Base-by-base conservation (phyloP, 345 rosid genomes). In the Syzygium grande region DNA sequence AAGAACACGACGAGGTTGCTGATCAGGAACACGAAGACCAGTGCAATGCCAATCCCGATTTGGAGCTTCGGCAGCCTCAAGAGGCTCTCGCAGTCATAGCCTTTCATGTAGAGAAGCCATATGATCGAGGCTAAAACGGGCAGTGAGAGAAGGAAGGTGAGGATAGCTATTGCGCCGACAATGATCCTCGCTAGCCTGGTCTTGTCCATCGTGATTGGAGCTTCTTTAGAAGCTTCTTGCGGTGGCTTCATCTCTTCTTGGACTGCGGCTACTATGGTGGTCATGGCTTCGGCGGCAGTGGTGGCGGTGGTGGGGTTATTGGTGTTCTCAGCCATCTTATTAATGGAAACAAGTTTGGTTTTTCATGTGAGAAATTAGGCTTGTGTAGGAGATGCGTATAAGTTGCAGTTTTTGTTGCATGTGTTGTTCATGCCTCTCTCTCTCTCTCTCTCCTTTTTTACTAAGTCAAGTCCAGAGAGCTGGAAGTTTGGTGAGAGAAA, bases 101-200 rank as follows among this genome's bases (percentile, higher is more conserved):
- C 92, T 85, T 92, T 93, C 97, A 96, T 96, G 94, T 91, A 94
- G 7, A 96, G 88, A 17, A 95, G 90, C 96, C 96, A 94, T 25
- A 93, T 90, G 27, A 89, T 93, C 16, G 92, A 91, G 21, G 94
- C 98, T 4, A 97, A 92, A n/a, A 95, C 79, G 1, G 97, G 93
- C 8, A 96, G 95, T 5, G 98, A 94, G n/a, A 96, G 89, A 27
- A 96, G 63, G 59, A 94, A 90, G 0, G 95, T 88, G 73, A 92
- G 56, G 29, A 93, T 89, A 3, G 93, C 88, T 30, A 94, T 84
- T 0, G 94, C 30, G 43, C 94, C 92, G 3, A 90, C 85, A 61
- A 93, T 12, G 4, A 61, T 91, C 89, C 92, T 93, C 25, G 63
- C 86, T 54, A 25, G n/a, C 25, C 56, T 51, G 41, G 29, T 46